Percentiles rank a stretch among this genome's conserved stretches.
Conservation (phyloP, 768 basidiomycete genomes). For the Mycena galopus region DNA sequence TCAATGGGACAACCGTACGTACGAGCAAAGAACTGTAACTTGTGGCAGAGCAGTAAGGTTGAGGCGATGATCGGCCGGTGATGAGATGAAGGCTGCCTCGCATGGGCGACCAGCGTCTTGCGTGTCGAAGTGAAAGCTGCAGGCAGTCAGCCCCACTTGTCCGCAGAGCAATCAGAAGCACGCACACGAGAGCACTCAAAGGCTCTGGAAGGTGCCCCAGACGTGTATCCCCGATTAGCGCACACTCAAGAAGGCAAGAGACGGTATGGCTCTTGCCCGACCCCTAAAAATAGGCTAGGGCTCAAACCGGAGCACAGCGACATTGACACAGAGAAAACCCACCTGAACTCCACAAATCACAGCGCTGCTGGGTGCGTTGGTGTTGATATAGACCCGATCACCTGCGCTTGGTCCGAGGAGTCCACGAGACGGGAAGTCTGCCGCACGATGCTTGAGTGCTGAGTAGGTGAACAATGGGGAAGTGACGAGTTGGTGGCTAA, state of each 20-base stretch:
- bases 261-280: constrained; percentile 70
- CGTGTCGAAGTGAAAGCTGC: constrained; percentile 33
- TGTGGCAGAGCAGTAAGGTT: constrained; percentile 16
- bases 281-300: constrained; percentile 35
- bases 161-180: background rate
- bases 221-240: constrained; percentile 54
- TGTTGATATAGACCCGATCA: no score
- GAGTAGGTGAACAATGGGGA: constrained; percentile 26
- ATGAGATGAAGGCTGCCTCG: constrained; percentile 32
- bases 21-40: constrained; percentile 35
- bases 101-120: constrained; percentile 30
- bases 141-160: background rate
- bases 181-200: constrained; percentile 57
- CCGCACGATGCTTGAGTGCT: constrained; percentile 5
- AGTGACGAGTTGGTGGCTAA: constrained; percentile 24
- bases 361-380: constrained; percentile 66
- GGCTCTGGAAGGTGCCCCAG: constrained; percentile 58
- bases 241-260: constrained; percentile 63
- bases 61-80: background rate
- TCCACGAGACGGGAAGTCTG: constrained; percentile 32
- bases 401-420: constrained; percentile 44
- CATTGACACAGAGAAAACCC: constrained; percentile 6
- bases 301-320: background rate
- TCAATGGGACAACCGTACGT: background rate
- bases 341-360: constrained; percentile 66